Evolutionary conservation across 2,329 filamentous ascomycete genomes (phyloP).

Genomic region (Microascus cirrosus): DNA sequence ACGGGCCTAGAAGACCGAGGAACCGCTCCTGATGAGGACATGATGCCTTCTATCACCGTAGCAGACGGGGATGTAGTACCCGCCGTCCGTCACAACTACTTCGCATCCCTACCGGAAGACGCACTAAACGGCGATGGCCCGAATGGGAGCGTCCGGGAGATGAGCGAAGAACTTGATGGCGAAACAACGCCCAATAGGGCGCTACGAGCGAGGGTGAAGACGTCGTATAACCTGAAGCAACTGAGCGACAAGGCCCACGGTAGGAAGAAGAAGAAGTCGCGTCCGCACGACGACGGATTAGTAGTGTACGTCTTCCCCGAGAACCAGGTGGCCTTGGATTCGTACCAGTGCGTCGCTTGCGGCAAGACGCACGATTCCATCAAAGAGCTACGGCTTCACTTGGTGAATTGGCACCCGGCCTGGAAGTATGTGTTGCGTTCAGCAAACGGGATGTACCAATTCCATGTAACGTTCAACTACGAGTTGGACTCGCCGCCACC

Average conservation of each 20-base stretch:
- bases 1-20: slow-evolving; percentile 16
- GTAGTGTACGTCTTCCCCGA: slow-evolving; percentile 33
- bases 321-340: slow-evolving; percentile 34
- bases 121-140: slow-evolving; percentile 11
- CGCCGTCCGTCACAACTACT: slow-evolving; percentile 7
- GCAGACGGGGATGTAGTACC: slow-evolving; percentile 5
- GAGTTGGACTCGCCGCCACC: slow-evolving; percentile 17
- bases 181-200: slow-evolving; percentile 41
- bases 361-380: slow-evolving; percentile 34
- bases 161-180: slow-evolving; percentile 32
- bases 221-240: slow-evolving; percentile 47
- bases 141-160: slow-evolving; percentile 23
- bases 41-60: slow-evolving; percentile 31
- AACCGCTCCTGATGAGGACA: slow-evolving; percentile 22
- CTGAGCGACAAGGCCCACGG: slow-evolving; percentile 44
- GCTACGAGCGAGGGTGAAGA: slow-evolving; percentile 34
- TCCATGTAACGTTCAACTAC: slow-evolving; percentile 23
- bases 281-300: slow-evolving; percentile 21
- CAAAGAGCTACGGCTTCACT: slow-evolving; percentile 34
- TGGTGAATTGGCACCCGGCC: slow-evolving; percentile 31
- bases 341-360: slow-evolving; percentile 39
- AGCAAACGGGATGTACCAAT: slow-evolving; percentile 24
- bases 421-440: slow-evolving; percentile 29
- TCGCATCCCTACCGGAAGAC: slow-evolving; percentile 4
- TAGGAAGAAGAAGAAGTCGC: slow-evolving; percentile 24